Base-by-base conservation (phyloP, 495 filamentous ascomycete species). In the Podospora conica region DNA sequence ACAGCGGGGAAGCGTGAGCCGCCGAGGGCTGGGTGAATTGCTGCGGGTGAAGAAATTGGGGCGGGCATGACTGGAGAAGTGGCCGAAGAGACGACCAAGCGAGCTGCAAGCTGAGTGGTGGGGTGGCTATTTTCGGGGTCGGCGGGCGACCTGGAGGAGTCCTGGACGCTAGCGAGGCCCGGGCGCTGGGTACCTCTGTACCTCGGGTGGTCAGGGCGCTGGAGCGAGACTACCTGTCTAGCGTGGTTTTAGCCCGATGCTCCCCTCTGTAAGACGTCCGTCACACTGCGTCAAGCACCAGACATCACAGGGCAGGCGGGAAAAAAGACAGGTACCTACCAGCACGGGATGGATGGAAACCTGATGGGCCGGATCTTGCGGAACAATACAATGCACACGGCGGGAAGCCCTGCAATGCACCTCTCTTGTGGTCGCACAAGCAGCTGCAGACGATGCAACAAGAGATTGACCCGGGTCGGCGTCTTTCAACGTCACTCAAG, bases 1-100 rank as follows among this genome's bases (percentile, higher is more conserved):
- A 68, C 68, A 24, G 57, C 57, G 61, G 33, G 40, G 40, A 18
- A 18, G 3, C 7, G 40, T 28, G 66, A 58, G 63, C 65, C 64
- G 64, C 70, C 70, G 54, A 80, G 73, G 58, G 62, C 75, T 65
- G 79, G 77, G 73, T 79, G 77, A 70, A 80, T 70, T 48, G 76
- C 71, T 57, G 76, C 72, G 22, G 48, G 72, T 53, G 78, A 76
- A 29, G 73, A 74, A 63, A 74, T 73, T 72, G 75, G 70, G 56
- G 72, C 75, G 60, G 73, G 66, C 71, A 75, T 75, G 73, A 58
- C 40, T 69, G 29, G 63, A 33, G 53, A 20, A 29, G 57, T 20
- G 20, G 59, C 9, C 31, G 33, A 54, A 57, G 48, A 53, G 29
- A 55, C 55, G 29, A 7, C 53, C n/a, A n/a, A n/a, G n/a, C n/a